Evolutionary conservation across 2,329 filamentous ascomycete genomes (phyloP).

Genomic region (Neocucurbitaria cava): DNA sequence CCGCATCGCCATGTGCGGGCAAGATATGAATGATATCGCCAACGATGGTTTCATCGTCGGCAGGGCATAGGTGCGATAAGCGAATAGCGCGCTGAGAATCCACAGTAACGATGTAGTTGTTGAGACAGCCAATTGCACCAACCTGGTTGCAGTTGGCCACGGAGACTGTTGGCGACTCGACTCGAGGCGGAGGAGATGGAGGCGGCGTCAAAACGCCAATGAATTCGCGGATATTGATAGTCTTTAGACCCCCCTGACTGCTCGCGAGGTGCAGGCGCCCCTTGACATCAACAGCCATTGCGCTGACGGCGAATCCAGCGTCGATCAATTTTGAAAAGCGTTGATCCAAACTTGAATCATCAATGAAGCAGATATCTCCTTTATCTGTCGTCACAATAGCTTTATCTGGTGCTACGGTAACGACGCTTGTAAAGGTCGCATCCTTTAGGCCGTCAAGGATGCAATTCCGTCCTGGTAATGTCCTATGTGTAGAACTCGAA

Average conservation of each 20-base stretch:
- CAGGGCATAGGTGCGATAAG: constrained; percentile 57
- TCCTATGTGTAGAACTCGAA: constrained; percentile 57
- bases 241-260: constrained; percentile 64
- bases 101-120: constrained; percentile 59
- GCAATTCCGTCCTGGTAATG: constrained; percentile 85
- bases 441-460: constrained; percentile 83
- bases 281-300: constrained; percentile 66
- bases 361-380: constrained; percentile 87
- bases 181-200: constrained; percentile 44
- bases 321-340: constrained; percentile 72
- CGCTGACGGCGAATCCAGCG: constrained; percentile 71
- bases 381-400: constrained; percentile 86
- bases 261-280: constrained; percentile 73
- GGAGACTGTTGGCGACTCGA: constrained; percentile 40
- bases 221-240: constrained; percentile 50
- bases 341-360: constrained; percentile 76
- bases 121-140: constrained; percentile 48
- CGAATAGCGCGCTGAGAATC: constrained; percentile 79
- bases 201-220: constrained; percentile 38
- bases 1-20: constrained; percentile 64
- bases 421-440: constrained; percentile 80
- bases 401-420: constrained; percentile 72
- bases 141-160: constrained; percentile 40
- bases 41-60: constrained; percentile 36
- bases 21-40: constrained; percentile 52